A percentile compares a stretch with the other conserved stretches of the same genome.
Conservation (phyloP, 2,329 filamentous ascomycete species). For the Fusarium caatingaense region DNA sequence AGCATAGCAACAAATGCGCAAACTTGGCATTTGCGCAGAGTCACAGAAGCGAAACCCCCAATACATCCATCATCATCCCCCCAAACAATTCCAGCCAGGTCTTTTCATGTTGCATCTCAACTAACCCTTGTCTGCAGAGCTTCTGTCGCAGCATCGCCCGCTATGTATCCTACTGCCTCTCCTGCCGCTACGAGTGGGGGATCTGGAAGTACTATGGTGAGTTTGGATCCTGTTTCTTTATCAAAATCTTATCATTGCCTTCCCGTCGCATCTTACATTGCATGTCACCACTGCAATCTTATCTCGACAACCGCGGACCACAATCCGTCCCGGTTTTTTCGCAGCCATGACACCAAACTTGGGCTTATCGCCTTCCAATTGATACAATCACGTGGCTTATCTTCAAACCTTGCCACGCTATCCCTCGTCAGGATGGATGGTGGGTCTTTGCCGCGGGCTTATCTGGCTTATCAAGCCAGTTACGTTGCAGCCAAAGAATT, state of each 20-base stretch:
- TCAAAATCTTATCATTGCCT: constrained; percentile 18
- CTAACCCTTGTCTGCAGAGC: constrained; percentile 39
- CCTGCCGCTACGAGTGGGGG: constrained; percentile 56
- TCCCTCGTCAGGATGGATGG: constrained; percentile 25
- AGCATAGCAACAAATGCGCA: background rate
- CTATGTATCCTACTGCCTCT: constrained; percentile 49
- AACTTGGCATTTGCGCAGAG: background rate
- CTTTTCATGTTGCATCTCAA: constrained; percentile 18
- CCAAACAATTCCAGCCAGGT: background rate
- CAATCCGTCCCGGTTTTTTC: constrained; percentile 16
- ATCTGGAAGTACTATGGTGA: constrained; percentile 55
- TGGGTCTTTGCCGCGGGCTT: constrained; percentile 42
- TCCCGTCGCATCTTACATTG: constrained; percentile 13
- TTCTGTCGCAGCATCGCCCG: constrained; percentile 36
- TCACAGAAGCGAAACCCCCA: background rate
- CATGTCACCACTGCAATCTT: constrained; percentile 27
- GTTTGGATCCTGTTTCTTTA: constrained; percentile 39
- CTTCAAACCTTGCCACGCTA: constrained; percentile 39
- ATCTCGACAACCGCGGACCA: constrained; percentile 7
- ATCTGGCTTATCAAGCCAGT: constrained; percentile 53
- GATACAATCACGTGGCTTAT: constrained; percentile 50
- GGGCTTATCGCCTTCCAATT: constrained; percentile 38
- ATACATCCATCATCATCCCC: background rate
- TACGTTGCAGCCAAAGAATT: constrained; percentile 49
- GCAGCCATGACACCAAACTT: constrained; percentile 3